Evolutionary conservation across 1,284 basidiomycete species (phyloP), one percentile per base, ranked within the genome.

Genomic region (Papiliotrema nemorosa): DNA sequence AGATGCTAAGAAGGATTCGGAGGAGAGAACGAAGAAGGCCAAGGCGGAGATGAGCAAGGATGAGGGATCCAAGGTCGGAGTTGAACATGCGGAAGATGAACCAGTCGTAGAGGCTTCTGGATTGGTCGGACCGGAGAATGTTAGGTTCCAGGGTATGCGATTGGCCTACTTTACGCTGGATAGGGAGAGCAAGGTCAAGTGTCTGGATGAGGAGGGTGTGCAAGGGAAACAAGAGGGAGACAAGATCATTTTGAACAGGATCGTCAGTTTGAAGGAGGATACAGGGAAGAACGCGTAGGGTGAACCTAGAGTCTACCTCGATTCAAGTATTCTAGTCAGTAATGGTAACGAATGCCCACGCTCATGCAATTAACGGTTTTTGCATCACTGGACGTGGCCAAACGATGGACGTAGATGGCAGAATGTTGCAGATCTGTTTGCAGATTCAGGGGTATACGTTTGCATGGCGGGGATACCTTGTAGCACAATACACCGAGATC

Each of bases 91-190:
- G 20, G 86, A 86, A 6, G 81, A 75, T 50, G 73, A 72, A 45
- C 74, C 74, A 13, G 63, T 82, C 48, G 84, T 84, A 22, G 88
- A 83, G 5, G 84, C 83, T 36, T 86, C 86, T 51, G 87, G 90
- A 73, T 79, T 96, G 37, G 81, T 93, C 34, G 94, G 96, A 20
- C 86, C 88, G 70, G 96, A 98, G 74, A 88, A 86, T 69, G 83
- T 98, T 45, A 81, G 96, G 41, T 98, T 99, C 84, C 96, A 99
- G 76, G 96, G 90, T 18, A 81, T 98, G 74, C 84, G 96, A 18
- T 85, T 96, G 42, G 96, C 88, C 2, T 99, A 97, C 78, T 98
- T 99, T 70, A 83, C 90, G 10, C 78, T 97, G 29, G 96, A 99
- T 73, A 86, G 85, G 69, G 90, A 96, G 63, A 79, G 88, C 38